These are phyloP conservation scores for Penicillium sp. DNA, from an alignment of 2,329 filamentous ascomycete species.

Conservation along the genomic window DNA sequence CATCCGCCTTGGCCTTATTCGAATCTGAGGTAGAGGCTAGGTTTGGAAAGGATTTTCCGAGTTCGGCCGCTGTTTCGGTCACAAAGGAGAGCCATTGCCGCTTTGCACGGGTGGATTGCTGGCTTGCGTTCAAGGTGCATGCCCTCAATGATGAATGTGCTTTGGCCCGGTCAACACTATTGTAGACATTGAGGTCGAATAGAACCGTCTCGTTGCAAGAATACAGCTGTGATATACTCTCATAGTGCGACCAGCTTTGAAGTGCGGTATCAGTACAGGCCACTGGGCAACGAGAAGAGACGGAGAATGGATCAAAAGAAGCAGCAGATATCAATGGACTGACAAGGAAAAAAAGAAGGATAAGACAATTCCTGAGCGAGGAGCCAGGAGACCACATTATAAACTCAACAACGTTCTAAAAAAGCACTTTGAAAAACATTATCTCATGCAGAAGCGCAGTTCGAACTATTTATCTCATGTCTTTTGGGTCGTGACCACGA, in stretches of 20 bases:
- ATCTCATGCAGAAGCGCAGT: too few relatives aligned
- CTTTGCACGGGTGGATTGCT: not conserved
- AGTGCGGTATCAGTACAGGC: not conserved
- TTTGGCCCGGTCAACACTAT: not conserved
- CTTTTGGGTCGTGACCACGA: too few relatives aligned
- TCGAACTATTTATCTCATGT: too few relatives aligned
- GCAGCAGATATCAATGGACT: too few relatives aligned
- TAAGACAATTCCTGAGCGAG: too few relatives aligned
- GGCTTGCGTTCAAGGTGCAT: not conserved
- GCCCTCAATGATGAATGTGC: not conserved
- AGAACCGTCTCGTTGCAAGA: not conserved
- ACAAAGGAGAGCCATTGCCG: not conserved
- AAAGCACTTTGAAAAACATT: too few relatives aligned
- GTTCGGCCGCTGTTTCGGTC: not conserved
- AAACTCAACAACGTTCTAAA: too few relatives aligned
- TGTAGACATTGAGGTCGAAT: constrained; percentile 1
- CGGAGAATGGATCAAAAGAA: not conserved
- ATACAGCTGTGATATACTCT: not conserved
- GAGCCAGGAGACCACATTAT: too few relatives aligned
- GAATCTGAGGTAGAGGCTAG: not conserved
- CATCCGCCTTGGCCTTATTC: not conserved
- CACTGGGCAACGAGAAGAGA: not conserved
- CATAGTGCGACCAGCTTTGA: not conserved
- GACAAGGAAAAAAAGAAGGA: too few relatives aligned
- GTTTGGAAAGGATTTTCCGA: not conserved